A percentile compares a stretch with the other conserved stretches of the same genome.
phyloP scores from a whole-genome alignment of 305 asterid species.

The Solanum hybrid region DNA sequence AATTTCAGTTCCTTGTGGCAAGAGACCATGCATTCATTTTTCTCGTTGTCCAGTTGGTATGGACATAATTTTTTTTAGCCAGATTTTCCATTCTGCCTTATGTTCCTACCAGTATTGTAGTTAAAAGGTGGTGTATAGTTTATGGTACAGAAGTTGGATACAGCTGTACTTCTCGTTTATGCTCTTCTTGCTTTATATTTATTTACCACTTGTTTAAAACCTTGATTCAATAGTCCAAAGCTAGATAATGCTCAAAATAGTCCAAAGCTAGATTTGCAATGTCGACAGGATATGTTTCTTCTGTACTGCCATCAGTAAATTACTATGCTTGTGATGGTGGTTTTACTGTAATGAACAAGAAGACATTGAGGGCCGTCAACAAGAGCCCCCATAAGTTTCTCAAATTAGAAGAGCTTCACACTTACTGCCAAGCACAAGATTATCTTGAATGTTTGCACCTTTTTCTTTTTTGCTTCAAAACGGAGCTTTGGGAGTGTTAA shows the following conservation, averaged over 20 bases:
- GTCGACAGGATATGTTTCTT: not conserved
- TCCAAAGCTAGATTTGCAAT: not conserved
- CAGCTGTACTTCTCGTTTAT: not conserved
- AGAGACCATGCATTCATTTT: constrained; percentile 93
- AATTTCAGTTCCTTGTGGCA: constrained; percentile 93
- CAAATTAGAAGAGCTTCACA: not conserved
- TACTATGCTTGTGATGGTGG: not conserved
- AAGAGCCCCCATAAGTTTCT: not conserved
- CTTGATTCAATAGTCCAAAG: not conserved
- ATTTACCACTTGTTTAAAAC: not conserved
- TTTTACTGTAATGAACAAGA: not conserved
- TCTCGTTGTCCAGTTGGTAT: constrained; percentile 92
- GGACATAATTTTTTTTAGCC: constrained; percentile 16
- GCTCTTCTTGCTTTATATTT: not conserved
- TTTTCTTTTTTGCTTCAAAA: not conserved
- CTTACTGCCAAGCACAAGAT: not conserved
- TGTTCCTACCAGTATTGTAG: not conserved
- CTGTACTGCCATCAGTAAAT: not conserved
- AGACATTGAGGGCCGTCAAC: not conserved
- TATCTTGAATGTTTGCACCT: not conserved
- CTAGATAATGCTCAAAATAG: not conserved
- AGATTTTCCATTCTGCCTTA: not conserved
- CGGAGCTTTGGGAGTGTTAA: not conserved
- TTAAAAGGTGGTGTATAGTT: not conserved
- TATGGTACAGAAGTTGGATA: not conserved